Evolutionary conservation across 2,329 filamentous ascomycete species (phyloP), one percentile per base, ranked within the genome.

Genomic region (Alternaria postmessia): DNA sequence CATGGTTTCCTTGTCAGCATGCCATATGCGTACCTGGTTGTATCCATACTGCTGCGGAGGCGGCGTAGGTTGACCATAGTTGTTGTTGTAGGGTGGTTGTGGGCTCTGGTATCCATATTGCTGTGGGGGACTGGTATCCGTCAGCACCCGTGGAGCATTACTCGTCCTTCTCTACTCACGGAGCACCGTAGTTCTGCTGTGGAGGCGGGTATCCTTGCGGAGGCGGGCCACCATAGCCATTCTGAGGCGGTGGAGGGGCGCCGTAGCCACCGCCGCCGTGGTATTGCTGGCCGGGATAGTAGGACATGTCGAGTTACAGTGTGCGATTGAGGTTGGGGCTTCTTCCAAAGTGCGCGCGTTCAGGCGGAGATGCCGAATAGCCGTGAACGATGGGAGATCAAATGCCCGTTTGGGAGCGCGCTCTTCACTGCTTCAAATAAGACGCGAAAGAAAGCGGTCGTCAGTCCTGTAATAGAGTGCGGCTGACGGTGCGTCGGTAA

Each of bases 11-110:
- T 16, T 20, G 9, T 57, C 20, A 26, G 39, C 20, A 51, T 32
- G 70, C 70, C 58, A 57, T 30, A 41, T 52, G 42, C 54, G 18
- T 52, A 80, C 79, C 69, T 80, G 76, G 22, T 80, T 75, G 64
- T 81, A 81, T 55, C 80, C 79, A 53, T 80, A 79, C 54, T 80
- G 80, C 49, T 79, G 80, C 46, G 80, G 80, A 51, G 81, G 80
- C 34, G 78, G 76, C 39, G 78, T 76, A 30, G 71, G 68, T 41
- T 77, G 74, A 28, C 76, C 75, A 54, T 79, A 79, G 60, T 70
- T 70, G 53, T 78, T 75, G 58, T 77, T 75, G 57, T 78, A 80
- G 60, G 79, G 78, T 14, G 79, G 79, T 41, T 79, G 79, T 42
- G 79, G 75, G 55, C 59, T 64, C 39, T 51, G 69, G 52, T 76